A percentile compares a stretch with the other conserved stretches of the same genome.
These are phyloP conservation scores for Zymoseptoria tritici DNA, from an alignment of 2,329 filamentous ascomycete genomes.

Conservation along the genomic window DNA sequence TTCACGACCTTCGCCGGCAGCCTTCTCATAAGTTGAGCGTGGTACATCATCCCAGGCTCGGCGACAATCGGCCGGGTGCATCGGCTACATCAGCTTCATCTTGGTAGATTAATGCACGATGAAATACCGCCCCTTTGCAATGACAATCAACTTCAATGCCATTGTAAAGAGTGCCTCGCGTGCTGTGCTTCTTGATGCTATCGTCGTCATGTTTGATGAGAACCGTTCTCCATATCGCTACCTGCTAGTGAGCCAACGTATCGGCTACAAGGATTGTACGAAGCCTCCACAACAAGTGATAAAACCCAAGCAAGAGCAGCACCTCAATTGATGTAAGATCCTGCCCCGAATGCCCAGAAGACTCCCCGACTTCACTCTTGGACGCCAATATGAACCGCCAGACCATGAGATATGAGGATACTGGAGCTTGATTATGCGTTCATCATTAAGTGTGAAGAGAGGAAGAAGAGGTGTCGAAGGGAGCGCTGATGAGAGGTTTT, in stretches of 20 bases:
- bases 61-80: no score
- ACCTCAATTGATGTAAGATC: not conserved
- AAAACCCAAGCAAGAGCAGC: not conserved
- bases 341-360: not conserved
- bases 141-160: no score
- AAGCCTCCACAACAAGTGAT: constrained; percentile 3
- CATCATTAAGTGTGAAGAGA: constrained; percentile 20
- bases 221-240: no score
- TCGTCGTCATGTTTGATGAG: no score
- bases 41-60: no score
- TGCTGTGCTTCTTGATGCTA: no score
- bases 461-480: constrained; percentile 5
- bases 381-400: constrained; percentile 26
- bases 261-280: not conserved
- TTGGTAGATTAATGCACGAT: no score
- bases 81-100: no score
- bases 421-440: constrained; percentile 26
- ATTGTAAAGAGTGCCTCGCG: no score
- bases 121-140: no score
- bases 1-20: no score
- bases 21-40: no score
- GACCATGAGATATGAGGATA: constrained; percentile 16
- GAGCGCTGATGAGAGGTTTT: not conserved
- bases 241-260: not conserved
- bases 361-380: constrained; percentile 13